Conservation (phyloP, 805 yeast genomes). For the Metschnikowia corniflorae region DNA sequence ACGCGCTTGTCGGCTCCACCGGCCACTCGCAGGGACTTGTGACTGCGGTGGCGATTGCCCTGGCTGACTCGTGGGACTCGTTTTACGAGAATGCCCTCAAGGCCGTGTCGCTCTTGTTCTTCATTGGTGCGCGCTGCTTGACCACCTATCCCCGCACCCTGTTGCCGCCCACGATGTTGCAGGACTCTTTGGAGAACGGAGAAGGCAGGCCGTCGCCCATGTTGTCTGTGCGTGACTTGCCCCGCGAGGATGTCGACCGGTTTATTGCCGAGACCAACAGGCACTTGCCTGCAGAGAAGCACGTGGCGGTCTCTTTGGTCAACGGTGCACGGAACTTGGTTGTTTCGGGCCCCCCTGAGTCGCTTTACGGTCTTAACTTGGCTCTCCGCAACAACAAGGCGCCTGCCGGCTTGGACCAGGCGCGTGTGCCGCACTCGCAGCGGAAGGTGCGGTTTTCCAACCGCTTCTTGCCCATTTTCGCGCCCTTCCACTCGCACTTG, state of each 20-base stretch:
- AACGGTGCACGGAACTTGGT: slow-evolving; percentile 97
- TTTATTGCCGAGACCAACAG: slow-evolving; percentile 85
- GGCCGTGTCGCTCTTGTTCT: slow-evolving; percentile 83
- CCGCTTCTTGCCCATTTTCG: slow-evolving; percentile 90
- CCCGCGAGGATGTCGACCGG: slow-evolving; percentile 71
- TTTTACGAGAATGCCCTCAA: slow-evolving; percentile 69
- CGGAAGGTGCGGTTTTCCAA: slow-evolving; percentile 91
- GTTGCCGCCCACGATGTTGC: slow-evolving; percentile 86
- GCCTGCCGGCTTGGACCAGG: slow-evolving; percentile 89
- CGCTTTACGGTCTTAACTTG: slow-evolving; percentile 91
- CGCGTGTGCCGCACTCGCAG: slow-evolving; percentile 89
- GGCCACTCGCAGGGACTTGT: slow-evolving; percentile 92
- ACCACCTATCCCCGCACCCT: slow-evolving; percentile 90
- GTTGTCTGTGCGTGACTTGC: slow-evolving; percentile 89
- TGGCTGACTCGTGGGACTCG: slow-evolving; percentile 77
- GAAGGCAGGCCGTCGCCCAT: slow-evolving; percentile 98
- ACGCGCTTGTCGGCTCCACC: slow-evolving; percentile 67
- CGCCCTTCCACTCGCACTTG: slow-evolving; percentile 95
- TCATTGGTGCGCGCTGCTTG: slow-evolving; percentile 89
- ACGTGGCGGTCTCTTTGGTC: slow-evolving; percentile 82
- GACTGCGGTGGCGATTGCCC: slow-evolving; percentile 87
- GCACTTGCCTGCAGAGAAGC: slow-evolving; percentile 89
- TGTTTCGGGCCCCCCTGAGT: slow-evolving; percentile 97
- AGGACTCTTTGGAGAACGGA: slow-evolving; percentile 87
- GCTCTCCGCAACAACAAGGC: slow-evolving; percentile 93